A percentile compares a stretch with the other conserved stretches of the same genome.
phyloP scores from a whole-genome alignment of 495 filamentous ascomycete genomes.

The Aspergillus bertholletiae region DNA sequence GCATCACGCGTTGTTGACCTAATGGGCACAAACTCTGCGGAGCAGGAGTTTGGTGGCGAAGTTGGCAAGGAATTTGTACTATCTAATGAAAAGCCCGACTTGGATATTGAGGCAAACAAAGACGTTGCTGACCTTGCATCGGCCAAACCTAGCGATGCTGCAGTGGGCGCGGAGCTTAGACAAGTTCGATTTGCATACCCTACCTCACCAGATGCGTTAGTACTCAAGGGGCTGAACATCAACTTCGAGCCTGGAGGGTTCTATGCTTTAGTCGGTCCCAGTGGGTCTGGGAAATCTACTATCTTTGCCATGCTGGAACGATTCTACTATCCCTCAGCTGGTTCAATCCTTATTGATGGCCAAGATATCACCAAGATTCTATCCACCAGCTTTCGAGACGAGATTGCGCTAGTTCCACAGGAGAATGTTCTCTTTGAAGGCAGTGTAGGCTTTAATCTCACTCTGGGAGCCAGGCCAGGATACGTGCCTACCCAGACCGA shows the following conservation, averaged over 20 bases:
- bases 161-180: slow-evolving; percentile 43
- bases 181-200: slow-evolving; percentile 59
- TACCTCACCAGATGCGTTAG: slow-evolving; percentile 46
- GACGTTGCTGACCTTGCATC: too few relatives aligned
- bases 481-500: slow-evolving; percentile 44
- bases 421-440: slow-evolving; percentile 52
- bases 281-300: slow-evolving; percentile 59
- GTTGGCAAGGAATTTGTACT: too few relatives aligned
- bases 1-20: slow-evolving; percentile 32
- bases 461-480: slow-evolving; percentile 43
- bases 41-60: slow-evolving; percentile 29
- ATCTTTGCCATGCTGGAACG: slow-evolving; percentile 57
- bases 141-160: too few relatives aligned
- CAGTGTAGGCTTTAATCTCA: slow-evolving; percentile 50
- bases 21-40: slow-evolving; percentile 27
- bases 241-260: slow-evolving; percentile 54
- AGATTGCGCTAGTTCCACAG: slow-evolving; percentile 52
- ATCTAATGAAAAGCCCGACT: too few relatives aligned
- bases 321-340: slow-evolving; percentile 47
- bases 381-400: slow-evolving; percentile 41
- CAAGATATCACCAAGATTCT: slow-evolving; percentile 32
- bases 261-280: slow-evolving; percentile 56
- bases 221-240: slow-evolving; percentile 52
- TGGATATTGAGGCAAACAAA: too few relatives aligned
- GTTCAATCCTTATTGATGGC: slow-evolving; percentile 38